These are phyloP conservation scores for Astragalus glycyphyllos DNA, from an alignment of 306 rosid species.

Conservation along the genomic window DNA sequence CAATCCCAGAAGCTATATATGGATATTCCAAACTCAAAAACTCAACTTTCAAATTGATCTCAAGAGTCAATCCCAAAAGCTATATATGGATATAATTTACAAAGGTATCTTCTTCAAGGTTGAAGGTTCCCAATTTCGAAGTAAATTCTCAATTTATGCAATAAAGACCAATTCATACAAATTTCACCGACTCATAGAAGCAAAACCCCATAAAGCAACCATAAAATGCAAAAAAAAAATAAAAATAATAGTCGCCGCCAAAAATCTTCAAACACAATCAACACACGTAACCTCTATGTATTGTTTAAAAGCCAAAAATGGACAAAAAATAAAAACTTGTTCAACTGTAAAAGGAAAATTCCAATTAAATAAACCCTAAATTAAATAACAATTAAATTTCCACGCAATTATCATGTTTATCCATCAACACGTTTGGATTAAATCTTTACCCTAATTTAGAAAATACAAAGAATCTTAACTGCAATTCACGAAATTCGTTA, in stretches of 20 bases:
- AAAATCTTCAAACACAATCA: slow-evolving; percentile 47
- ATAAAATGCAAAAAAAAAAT: neutral
- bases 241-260: slow-evolving; percentile 36
- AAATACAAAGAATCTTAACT: neutral
- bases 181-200: slow-evolving; percentile 50
- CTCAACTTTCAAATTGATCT: neutral
- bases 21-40: neutral
- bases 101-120: slow-evolving; percentile 32
- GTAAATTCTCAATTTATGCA: slow-evolving; percentile 35
- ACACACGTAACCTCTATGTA: slow-evolving; percentile 50
- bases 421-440: slow-evolving; percentile 16
- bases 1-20: slow-evolving; percentile 36
- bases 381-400: slow-evolving; percentile 34
- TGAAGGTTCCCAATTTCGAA: slow-evolving; percentile 31
- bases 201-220: slow-evolving; percentile 25
- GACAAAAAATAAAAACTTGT: slow-evolving; percentile 32
- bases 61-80: slow-evolving; percentile 32
- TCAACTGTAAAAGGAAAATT: slow-evolving; percentile 26
- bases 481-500: neutral
- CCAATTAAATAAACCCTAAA: neutral
- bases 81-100: slow-evolving; percentile 4
- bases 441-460: neutral
- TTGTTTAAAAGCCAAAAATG: slow-evolving; percentile 11
- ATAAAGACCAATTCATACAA: slow-evolving; percentile 43
- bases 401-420: neutral